These are phyloP conservation scores for Phytophthora pinifolia DNA, from an alignment of 352 stramenopile genomes.

Conservation along the genomic window DNA sequence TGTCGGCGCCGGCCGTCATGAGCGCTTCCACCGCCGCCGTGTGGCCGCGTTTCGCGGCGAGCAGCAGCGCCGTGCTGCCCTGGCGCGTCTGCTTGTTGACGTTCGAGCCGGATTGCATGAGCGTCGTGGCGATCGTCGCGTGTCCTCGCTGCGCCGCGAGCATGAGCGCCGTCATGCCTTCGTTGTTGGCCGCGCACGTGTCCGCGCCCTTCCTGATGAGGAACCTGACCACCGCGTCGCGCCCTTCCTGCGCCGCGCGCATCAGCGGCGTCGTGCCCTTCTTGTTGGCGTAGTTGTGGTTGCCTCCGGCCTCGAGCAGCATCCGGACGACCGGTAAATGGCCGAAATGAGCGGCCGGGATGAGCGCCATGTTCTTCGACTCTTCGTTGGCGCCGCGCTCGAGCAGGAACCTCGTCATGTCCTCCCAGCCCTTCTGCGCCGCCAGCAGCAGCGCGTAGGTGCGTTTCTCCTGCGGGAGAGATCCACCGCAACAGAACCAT, in stretches of 20 bases:
- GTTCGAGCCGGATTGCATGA: slow-evolving; percentile 83
- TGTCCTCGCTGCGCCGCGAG: slow-evolving; percentile 82
- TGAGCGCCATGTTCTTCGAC: slow-evolving; percentile 85
- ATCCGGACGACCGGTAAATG: slow-evolving; percentile 73
- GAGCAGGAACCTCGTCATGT: slow-evolving; percentile 72
- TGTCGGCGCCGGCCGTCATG: slow-evolving; percentile 79
- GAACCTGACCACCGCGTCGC: slow-evolving; percentile 74
- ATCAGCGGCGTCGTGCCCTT: slow-evolving; percentile 88
- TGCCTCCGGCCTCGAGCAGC: slow-evolving; percentile 63
- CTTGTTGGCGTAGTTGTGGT: slow-evolving; percentile 87
- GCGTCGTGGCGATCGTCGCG: slow-evolving; percentile 73
- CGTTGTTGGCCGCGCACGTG: slow-evolving; percentile 79
- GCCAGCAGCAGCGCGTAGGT: slow-evolving; percentile 78
- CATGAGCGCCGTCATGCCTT: slow-evolving; percentile 90
- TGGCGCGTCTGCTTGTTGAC: slow-evolving; percentile 89
- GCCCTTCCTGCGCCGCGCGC: slow-evolving; percentile 82
- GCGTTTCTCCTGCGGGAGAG: slow-evolving; percentile 64
- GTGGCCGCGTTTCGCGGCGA: slow-evolving; percentile 83
- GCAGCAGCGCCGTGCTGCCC: slow-evolving; percentile 81
- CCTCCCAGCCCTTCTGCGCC: slow-evolving; percentile 76
- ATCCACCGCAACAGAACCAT: slow-evolving; percentile 12
- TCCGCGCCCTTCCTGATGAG: slow-evolving; percentile 72
- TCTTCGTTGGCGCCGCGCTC: slow-evolving; percentile 70
- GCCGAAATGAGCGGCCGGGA: slow-evolving; percentile 83
- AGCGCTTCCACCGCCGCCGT: slow-evolving; percentile 76